Conservation (phyloP, 1,284 basidiomycete genomes). For the Papiliotrema nemorosa region DNA sequence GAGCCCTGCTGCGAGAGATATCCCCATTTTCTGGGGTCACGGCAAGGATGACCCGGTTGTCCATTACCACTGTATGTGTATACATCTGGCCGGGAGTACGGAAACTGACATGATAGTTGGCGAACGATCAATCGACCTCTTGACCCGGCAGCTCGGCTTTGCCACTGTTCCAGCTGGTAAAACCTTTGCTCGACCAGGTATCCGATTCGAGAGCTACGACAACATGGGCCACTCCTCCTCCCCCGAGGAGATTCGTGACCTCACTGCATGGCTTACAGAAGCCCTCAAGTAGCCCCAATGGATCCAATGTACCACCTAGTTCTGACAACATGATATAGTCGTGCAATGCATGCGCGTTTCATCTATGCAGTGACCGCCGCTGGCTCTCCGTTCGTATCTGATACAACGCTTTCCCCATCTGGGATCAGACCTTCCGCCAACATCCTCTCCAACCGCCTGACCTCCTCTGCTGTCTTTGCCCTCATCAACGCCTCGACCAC, state of each 20-base stretch:
- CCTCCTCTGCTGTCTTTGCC: conserved; percentile 86
- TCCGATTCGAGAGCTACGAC: conserved; percentile 48
- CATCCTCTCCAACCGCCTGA: conserved; percentile 79
- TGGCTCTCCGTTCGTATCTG: background rate
- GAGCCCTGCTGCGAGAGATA: conserved; percentile 47
- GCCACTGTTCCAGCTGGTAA: conserved; percentile 27
- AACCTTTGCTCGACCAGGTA: conserved; percentile 45
- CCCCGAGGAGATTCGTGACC: conserved; percentile 61
- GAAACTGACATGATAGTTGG: conserved; percentile 41
- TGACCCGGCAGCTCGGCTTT: conserved; percentile 59
- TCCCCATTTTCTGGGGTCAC: conserved; percentile 86
- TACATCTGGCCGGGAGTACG: no score
- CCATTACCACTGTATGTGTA: conserved; percentile 49
- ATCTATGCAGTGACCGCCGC: no score
- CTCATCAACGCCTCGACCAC: conserved; percentile 86
- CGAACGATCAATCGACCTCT: conserved; percentile 56
- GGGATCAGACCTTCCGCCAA: conserved; percentile 82
- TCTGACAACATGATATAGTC: background rate
- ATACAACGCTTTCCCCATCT: conserved; percentile 29
- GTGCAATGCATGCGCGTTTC: no score
- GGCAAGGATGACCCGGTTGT: conserved; percentile 75
- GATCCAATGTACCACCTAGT: background rate
- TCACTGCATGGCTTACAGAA: conserved; percentile 47
- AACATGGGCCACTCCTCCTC: conserved; percentile 62
- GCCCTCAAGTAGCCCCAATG: conserved; percentile 28